These are phyloP conservation scores for Lentinula aciculospora DNA, from an alignment of 768 basidiomycete species.

Conservation along the genomic window DNA sequence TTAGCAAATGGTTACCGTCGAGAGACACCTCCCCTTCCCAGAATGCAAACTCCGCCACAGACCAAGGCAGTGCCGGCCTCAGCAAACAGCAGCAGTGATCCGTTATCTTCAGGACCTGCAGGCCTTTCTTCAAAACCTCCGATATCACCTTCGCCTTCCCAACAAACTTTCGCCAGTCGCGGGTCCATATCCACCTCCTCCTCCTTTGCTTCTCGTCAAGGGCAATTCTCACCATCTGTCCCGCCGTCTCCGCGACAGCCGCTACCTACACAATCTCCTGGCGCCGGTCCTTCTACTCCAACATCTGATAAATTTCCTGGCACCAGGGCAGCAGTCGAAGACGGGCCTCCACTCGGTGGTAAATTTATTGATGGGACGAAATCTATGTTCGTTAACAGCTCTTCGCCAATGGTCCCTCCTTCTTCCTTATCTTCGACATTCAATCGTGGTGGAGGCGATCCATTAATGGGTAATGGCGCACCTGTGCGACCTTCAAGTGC, in stretches of 20 bases:
- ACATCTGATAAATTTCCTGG: conserved; percentile 23
- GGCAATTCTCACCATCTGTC: conserved; percentile 14
- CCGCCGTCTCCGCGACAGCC: conserved; percentile 21
- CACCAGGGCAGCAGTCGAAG: conserved; percentile 17
- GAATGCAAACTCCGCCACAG: conserved; percentile 3
- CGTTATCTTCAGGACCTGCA: not conserved
- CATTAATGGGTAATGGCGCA: conserved; percentile 10
- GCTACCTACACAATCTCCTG: conserved; percentile 42
- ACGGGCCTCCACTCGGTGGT: conserved; percentile 55
- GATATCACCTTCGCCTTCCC: conserved; percentile 6
- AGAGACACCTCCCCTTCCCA: conserved; percentile 6
- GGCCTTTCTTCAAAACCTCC: conserved; percentile 7
- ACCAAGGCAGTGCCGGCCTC: not conserved
- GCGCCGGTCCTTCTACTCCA: conserved; percentile 50
- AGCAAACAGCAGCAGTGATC: conserved; percentile 5
- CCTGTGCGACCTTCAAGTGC: conserved; percentile 12
- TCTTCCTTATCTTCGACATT: conserved; percentile 21
- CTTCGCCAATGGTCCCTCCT: conserved; percentile 26
- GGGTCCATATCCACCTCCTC: conserved; percentile 2
- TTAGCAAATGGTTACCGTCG: conserved; percentile 14
- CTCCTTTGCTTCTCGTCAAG: conserved; percentile 8
- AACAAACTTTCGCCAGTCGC: not conserved
- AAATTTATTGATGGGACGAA: conserved; percentile 70
- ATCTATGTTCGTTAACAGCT: conserved; percentile 64
- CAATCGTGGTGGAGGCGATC: conserved; percentile 6